A percentile compares a stretch with the other conserved stretches of the same genome.
Conservation (phyloP, 2,329 filamentous ascomycete species). For the Scedosporium aurantiacum region DNA sequence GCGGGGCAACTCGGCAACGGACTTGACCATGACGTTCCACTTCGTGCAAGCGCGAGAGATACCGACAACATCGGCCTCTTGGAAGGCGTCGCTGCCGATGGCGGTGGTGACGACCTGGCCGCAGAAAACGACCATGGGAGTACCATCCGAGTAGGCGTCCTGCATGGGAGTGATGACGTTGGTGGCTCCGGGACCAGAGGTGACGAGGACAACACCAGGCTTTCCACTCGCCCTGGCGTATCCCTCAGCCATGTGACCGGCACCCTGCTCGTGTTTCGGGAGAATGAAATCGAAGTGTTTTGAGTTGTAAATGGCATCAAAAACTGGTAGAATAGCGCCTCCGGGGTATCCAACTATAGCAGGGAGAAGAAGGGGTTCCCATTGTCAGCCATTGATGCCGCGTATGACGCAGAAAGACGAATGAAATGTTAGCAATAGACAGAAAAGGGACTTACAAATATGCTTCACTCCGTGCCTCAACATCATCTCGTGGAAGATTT, state of each 20-base stretch:
- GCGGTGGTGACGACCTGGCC: slow-evolving; percentile 85
- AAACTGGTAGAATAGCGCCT: slow-evolving; percentile 92
- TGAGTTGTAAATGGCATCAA: slow-evolving; percentile 98
- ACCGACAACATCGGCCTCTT: slow-evolving; percentile 88
- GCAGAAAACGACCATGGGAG: slow-evolving; percentile 88
- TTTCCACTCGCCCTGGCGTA: slow-evolving; percentile 90
- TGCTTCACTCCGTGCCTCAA: slow-evolving; percentile 83
- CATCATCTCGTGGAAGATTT: slow-evolving; percentile 99
- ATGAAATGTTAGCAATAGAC: slow-evolving; percentile 3
- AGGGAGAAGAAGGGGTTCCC: too few relatives aligned
- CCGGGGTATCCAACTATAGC: slow-evolving; percentile 72
- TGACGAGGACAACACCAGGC: slow-evolving; percentile 92
- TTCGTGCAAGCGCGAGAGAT: slow-evolving; percentile 94
- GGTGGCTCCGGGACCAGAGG: slow-evolving; percentile 90
- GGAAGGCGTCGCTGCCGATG: slow-evolving; percentile 93
- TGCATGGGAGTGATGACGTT: slow-evolving; percentile 96
- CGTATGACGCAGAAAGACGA: not conserved
- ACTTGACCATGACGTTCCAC: slow-evolving; percentile 99
- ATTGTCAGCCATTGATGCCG: too few relatives aligned
- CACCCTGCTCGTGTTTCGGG: slow-evolving; percentile 92
- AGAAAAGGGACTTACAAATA: slow-evolving; percentile 59
- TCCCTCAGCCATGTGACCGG: slow-evolving; percentile 96
- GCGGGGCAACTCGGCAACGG: slow-evolving; percentile 80
- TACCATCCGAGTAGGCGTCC: slow-evolving; percentile 89
- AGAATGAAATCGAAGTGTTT: slow-evolving; percentile 93